Evolutionary conservation across 495 filamentous ascomycete genomes (phyloP).

Genomic region (Penicillium fimorum): DNA sequence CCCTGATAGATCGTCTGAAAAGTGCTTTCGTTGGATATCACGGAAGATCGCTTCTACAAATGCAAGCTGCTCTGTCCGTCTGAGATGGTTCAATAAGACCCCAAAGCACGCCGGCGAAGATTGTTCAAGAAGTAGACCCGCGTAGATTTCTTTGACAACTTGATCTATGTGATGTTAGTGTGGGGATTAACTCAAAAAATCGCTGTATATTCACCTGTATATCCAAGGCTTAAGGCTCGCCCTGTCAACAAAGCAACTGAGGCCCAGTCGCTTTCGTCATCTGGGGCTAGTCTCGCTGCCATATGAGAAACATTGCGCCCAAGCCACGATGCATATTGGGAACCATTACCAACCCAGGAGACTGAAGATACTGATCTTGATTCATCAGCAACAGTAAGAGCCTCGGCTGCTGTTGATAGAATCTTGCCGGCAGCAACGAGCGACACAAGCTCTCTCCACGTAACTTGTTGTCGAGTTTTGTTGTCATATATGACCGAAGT

Average conservation of each 20-base stretch:
- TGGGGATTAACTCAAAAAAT: background rate
- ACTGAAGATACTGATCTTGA: conserved; percentile 23
- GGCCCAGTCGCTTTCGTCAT: conserved; percentile 50
- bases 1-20: conserved; percentile 28
- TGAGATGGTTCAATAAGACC: conserved; percentile 48
- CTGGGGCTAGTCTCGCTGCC: conserved; percentile 32
- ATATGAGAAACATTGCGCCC: conserved; percentile 63
- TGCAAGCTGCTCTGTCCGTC: conserved; percentile 56
- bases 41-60: conserved; percentile 58
- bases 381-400: conserved; percentile 53
- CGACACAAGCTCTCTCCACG: conserved; percentile 66
- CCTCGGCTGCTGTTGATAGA: conserved; percentile 71
- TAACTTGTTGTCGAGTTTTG: conserved; percentile 39
- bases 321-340: conserved; percentile 70
- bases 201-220: conserved; percentile 56
- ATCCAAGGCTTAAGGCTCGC: conserved; percentile 69
- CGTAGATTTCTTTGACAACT: conserved; percentile 51
- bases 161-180: conserved; percentile 48
- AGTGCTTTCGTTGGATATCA: conserved; percentile 54
- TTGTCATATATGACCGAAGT: conserved; percentile 34
- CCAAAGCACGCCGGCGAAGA: conserved; percentile 31
- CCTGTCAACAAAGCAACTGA: conserved; percentile 59
- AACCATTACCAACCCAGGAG: conserved; percentile 67
- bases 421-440: conserved; percentile 72
- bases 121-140: conserved; percentile 40